Base-by-base conservation (phyloP, 805 yeast genomes). In the Candida dajiaensis region DNA sequence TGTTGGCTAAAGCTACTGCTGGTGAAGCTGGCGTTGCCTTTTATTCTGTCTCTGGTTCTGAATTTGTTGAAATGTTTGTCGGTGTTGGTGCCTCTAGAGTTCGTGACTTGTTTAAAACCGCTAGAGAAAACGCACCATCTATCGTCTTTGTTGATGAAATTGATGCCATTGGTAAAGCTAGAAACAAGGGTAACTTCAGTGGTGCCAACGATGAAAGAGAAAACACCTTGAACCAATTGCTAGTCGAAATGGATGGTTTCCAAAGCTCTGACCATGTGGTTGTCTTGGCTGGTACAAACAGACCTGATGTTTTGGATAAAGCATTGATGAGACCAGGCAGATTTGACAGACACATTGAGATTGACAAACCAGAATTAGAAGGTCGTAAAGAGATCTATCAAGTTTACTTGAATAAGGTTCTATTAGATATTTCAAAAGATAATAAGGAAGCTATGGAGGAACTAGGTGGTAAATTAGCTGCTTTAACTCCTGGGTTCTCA, bases 11-110 rank as follows among this genome's bases (percentile, higher is more conserved):
- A 65, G 97, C 97, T 12, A 89, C 97, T 22, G 97, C 97, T 3
- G 97, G 97, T 56, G 97, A 89, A 65, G 96, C 97, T 2, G 94
- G 88, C 43, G 97, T 89, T 43, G 96, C 97, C 22, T 89, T 89
- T 64, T 81, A 81, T 53, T 83, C 94, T 20, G 96, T 89, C 7
- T 85, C 95, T 1, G 97, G 96, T 57, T 88, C 96, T 13, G 97
- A 89, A 64, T 89, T 89, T 56, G 95, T 89, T n/a, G 96, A 89
- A 66, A 89, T 89, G 96, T 89, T 87, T 72, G 95, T 87, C 19
- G 97, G 97, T 69, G 96, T 89, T 22, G 97, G 97, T 70, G 96
- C 97, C 4, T 83, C 92, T 4, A 77, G 97, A 65, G 97, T 89
- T 38, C 85, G 97, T 65, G 97, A 90, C 62, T 73, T 89, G 60